Evolutionary conservation across 2,329 filamentous ascomycete genomes (phyloP).

Genomic region (Fusarium sublunatum): DNA sequence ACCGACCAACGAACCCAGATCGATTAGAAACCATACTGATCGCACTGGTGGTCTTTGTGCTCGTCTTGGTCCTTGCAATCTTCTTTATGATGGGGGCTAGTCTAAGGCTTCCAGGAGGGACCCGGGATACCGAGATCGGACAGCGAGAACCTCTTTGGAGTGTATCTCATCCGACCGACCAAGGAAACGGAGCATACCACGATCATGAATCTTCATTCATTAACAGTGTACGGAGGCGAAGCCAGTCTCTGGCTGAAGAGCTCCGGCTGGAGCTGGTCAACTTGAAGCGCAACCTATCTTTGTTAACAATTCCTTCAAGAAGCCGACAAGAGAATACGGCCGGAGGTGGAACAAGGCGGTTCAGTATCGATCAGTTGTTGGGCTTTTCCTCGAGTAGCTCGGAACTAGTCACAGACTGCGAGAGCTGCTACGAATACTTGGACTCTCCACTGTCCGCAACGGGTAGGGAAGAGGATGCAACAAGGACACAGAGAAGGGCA

Average conservation of each 20-base stretch:
- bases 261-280: constrained; percentile 41
- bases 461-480: constrained; percentile 37
- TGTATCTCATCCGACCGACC: constrained; percentile 22
- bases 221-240: constrained; percentile 43
- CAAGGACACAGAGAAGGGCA: constrained; percentile 27
- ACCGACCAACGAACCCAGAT: constrained; percentile 44
- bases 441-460: constrained; percentile 40
- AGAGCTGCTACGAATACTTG: constrained; percentile 34
- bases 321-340: constrained; percentile 6
- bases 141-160: constrained; percentile 37
- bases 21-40: constrained; percentile 52
- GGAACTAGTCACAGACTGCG: constrained; percentile 28
- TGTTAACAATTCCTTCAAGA: constrained; percentile 18
- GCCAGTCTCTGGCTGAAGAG: constrained; percentile 42
- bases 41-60: constrained; percentile 48
- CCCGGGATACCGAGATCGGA: constrained; percentile 31
- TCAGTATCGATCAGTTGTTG: constrained; percentile 38
- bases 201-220: constrained; percentile 41
- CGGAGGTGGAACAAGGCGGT: constrained; percentile 10
- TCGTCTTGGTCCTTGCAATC: constrained; percentile 50
- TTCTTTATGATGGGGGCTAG: constrained; percentile 48
- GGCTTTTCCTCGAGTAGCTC: constrained; percentile 25
- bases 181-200: constrained; percentile 23
- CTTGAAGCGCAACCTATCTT: constrained; percentile 37
- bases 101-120: constrained; percentile 27